These are phyloP conservation scores for Sutorius eximius DNA, from an alignment of 1,284 basidiomycete genomes.

Conservation along the genomic window DNA sequence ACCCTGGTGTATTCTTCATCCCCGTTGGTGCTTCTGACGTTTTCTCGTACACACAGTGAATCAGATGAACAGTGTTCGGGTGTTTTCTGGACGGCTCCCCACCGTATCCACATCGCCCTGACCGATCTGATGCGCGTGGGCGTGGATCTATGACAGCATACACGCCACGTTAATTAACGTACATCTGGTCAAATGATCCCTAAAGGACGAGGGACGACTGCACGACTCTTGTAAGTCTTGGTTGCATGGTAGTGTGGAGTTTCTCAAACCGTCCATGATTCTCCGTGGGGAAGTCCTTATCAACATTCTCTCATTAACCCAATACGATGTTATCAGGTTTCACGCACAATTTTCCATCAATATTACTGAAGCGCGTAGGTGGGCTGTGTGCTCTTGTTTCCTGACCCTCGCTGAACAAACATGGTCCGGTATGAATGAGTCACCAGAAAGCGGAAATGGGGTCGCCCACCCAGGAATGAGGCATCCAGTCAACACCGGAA, in stretches of 20 bases:
- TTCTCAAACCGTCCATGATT: not conserved
- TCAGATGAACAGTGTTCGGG: not conserved
- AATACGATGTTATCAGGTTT: not conserved
- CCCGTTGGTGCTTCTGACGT: not conserved
- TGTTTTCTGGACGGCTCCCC: not conserved
- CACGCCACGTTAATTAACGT: not conserved
- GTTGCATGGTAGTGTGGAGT: not conserved
- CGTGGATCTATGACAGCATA: too few species aligned
- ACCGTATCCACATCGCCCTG: not conserved
- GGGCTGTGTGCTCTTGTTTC: not conserved
- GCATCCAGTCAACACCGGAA: not conserved
- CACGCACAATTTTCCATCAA: not conserved
- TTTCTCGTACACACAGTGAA: not conserved
- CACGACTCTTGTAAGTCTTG: not conserved
- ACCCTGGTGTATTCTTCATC: not conserved
- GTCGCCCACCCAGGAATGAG: not conserved
- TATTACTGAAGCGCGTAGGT: not conserved
- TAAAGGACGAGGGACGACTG: not conserved
- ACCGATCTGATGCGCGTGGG: not conserved
- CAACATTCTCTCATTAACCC: not conserved
- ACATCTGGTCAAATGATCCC: not conserved
- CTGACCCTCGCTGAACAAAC: not conserved
- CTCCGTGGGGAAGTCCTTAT: conserved; percentile 1
- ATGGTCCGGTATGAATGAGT: not conserved
- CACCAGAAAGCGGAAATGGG: not conserved